Evolutionary conservation across 371 early-diverging fungal species (phyloP), one percentile per base, ranked within the genome.

Genomic region (Syncephalastrum contaminatum): DNA sequence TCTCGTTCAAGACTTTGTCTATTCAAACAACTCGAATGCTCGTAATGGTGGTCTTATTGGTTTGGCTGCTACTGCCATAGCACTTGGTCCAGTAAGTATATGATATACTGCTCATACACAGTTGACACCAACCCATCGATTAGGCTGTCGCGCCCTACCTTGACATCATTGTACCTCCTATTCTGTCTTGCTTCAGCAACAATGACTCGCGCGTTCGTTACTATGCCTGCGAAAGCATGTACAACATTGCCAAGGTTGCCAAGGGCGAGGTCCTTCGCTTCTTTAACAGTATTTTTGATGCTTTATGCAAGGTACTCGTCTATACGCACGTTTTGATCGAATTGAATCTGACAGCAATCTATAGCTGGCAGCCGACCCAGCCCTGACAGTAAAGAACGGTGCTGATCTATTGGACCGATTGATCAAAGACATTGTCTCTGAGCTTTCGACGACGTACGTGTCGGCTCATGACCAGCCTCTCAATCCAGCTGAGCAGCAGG

Each of bases 181-280:
- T 96, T 19, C 80, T 96, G 7, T 76, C 89, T 15, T 93, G 94
- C 58, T 88, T 95, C 60, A 64, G 76, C 3, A 93, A 94, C 65
- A 90, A 84, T 48, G 97, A 97, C 64, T 80, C 87, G 5, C 75
- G 87, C n/a, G 95, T 96, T 20, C 82, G 95, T 8, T 97, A 95
- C 73, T 96, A 94, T 79, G 94, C 95, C 4, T 94, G 95, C 59
- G 97, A 97, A 70, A 83, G 86, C 50, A 87, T 97, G 88, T 97
- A 97, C 67, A 97, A 97, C 61, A 94, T 97, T 48, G 88, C 90
- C 25, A 97, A 97, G 57, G 94, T 93, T 4, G 92, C 94, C 21
- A 78, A 91, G 43, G 89, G 88, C 3, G 83, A 86, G 47, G 83
- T 94, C 6, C 67, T 96, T 40, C 77, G 86, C 12, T 94, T 85